Base-by-base conservation (phyloP, 2,329 filamentous ascomycete species). In the Waltergamsia citrina region DNA sequence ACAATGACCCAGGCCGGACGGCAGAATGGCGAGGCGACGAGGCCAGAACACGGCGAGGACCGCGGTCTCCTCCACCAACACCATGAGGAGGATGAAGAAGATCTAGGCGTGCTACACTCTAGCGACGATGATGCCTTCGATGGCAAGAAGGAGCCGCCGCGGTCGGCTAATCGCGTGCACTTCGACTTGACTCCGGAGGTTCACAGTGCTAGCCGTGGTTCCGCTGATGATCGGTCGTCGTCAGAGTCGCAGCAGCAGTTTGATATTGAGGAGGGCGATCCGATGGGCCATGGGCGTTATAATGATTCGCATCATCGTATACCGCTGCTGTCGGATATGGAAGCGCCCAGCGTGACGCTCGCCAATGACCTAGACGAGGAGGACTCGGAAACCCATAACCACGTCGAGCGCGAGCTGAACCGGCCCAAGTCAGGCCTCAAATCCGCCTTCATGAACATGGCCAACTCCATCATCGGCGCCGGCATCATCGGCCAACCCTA, bases 361-460 rank as follows among this genome's bases (percentile, higher is more conserved):
- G 85, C 71, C 68, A 62, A 80, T 59, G 44, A 55, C 6, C 56
- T 56, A 47, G 60, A 60, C 42, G 52, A 53, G 20, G 63, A 67
- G 43, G 56, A 65, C 18, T 54, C 65, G 34, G 47, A 51, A 35
- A 41, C 42, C 5, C 46, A 46, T 18, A 46, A 62, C 27, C 68
- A 66, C 58, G 69, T 67, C 5, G 67, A 71, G 46, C 60, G 64
- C 22, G 73, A 79, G 52, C 65, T 68, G 36, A 50, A 51, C 26
- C 71, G 88, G 37, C 87, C 90, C 30, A 90, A 90, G 61, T 94
- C 85, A 38, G 82, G 83, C 5, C 71, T 96, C 61, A 70, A 74
- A 41, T 85, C 82, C 53, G 90, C 92, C 4, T 96, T 98, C 47
- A 94, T 96, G 87, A 98, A 98, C 62, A 98, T 98, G 92, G 90